A percentile compares a stretch with the other conserved stretches of the same genome.
These are phyloP conservation scores for Lentinula guzmanii DNA, from an alignment of 768 basidiomycete genomes.

Conservation along the genomic window DNA sequence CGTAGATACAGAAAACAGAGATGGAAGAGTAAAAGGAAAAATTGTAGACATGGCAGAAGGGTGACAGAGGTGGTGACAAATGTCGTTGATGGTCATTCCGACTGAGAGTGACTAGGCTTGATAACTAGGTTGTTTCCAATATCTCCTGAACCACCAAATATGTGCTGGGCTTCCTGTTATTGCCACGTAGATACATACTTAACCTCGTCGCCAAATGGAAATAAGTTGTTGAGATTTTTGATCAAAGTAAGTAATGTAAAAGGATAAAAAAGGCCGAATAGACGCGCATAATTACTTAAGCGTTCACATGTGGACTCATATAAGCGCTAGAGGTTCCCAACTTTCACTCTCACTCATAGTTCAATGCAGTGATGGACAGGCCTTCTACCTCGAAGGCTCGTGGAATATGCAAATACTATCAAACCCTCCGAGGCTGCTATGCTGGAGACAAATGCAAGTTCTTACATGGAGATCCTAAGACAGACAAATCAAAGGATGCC, in stretches of 20 bases:
- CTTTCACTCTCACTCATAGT: neutral
- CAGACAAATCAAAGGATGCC: slow-evolving; percentile 9
- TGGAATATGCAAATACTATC: slow-evolving; percentile 67
- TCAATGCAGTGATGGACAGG: slow-evolving; percentile 29
- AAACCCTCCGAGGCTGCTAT: slow-evolving; percentile 61
- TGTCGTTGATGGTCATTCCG: neutral
- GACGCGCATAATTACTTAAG: neutral
- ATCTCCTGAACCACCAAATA: no score
- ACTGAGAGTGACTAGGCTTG: no score
- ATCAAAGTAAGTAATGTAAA: no score
- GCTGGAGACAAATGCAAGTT: slow-evolving; percentile 71
- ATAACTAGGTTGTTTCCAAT: no score
- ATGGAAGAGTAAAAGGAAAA: no score
- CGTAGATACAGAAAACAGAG: no score
- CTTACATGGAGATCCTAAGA: slow-evolving; percentile 45
- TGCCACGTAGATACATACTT: no score
- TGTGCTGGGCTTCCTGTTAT: no score
- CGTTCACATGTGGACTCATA: neutral
- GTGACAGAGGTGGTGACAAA: neutral
- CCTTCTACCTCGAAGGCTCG: slow-evolving; percentile 67
- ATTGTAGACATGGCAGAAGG: neutral
- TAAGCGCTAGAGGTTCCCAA: neutral
- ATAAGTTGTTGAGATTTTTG: no score
- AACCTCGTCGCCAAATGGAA: no score
- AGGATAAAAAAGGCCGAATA: no score